Base-by-base conservation (phyloP, 164 flowering plant genomes). In the Liquidambar formosana region DNA sequence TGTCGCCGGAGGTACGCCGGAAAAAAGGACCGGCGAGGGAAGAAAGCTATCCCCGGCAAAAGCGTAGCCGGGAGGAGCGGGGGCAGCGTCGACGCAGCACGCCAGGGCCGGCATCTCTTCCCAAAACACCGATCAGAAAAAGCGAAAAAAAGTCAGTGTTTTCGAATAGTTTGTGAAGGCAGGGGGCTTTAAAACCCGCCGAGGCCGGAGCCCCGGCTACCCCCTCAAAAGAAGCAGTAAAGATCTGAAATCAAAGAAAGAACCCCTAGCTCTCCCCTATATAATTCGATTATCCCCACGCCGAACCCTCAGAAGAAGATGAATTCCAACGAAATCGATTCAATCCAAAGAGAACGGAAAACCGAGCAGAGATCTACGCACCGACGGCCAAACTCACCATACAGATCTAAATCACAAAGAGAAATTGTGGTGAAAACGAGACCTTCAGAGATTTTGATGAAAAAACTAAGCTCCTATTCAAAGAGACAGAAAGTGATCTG, bases 181-280 rank as follows among this genome's bases (percentile, higher is more conserved):
- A n/a, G 97, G 98, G 98, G 99, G 99, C 90, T 90, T 92, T 86
- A 66, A 43, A 84, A 92, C 83, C 86, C 91, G 98, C 99, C 99
- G 99, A 92, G 97, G 98, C 98, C 96, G 84, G 72, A 80, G 98
- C 97, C 98, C 97, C 99, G 97, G 99, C 98, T 84, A 90, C 97
- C 99, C 99, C 99, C 97, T 80, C 93, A 88, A 92, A 90, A 87
- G 90, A 80, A 83, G 91, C 94, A 89, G 82, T 73, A 75, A 76
- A 65, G 80, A 70, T 66, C 81, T 51, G 69, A 68, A 72, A 77
- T 63, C 66, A 59, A 62, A 71, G 79, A 75, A 47, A 53, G 68
- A 33, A 77, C 66, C 82, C 85, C 91, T 74, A 85, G 61, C 72
- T 63, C 82, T 48, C 76, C 65, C 71, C 69, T 69, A 71, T 64